Base-by-base conservation (phyloP, 1,139 yeast genomes). In the Pichia sp. region DNA sequence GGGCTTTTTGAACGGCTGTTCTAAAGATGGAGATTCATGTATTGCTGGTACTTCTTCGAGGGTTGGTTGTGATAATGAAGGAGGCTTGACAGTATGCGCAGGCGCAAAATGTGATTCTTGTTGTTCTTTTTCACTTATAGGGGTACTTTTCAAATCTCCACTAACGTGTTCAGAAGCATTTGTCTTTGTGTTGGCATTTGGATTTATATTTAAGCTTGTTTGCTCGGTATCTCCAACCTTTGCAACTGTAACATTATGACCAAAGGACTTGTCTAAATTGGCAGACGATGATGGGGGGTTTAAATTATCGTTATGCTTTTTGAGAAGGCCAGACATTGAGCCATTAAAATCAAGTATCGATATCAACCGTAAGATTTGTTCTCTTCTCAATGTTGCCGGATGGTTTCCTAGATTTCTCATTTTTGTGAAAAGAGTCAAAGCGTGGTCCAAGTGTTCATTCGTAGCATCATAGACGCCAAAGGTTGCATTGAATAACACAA, bases 381-480 rank as follows among this genome's bases (percentile, higher is more conserved):
- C 88, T 59, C 90, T 73, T 64, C 95, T 75, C 31, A 85, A 71
- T 8, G 87, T 87, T 1, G 92, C 92, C 0, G 93, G 92, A 64
- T 85, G 84, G 63, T 86, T 87, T 0, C 95, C 93, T 54, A 86
- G 72, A 55, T 80, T 78, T 63, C 86, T 81, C 93, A 88, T 87
- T 62, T 79, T 82, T 8, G 89, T 83, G 63, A 88, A 85, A 4
- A 87, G 79, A 4, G 72, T 74, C 44, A 88, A 71, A 0, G 95
- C 90, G 67, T 85, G 90, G 64, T 86, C 92, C 56, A 88, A 72
- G 63, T 86, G 90, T 44, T 79, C 82, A 53, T 77, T 76, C 0
- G 95, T 87, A 16, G 88, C 88, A 40, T 84, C 89, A 65, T 87
- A 89, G 6, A 87, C 86, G 8, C 95, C 95, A 71, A 88, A 88